These are phyloP conservation scores for Xylaria cubensis DNA, from an alignment of 495 filamentous ascomycete genomes.

Conservation along the genomic window DNA sequence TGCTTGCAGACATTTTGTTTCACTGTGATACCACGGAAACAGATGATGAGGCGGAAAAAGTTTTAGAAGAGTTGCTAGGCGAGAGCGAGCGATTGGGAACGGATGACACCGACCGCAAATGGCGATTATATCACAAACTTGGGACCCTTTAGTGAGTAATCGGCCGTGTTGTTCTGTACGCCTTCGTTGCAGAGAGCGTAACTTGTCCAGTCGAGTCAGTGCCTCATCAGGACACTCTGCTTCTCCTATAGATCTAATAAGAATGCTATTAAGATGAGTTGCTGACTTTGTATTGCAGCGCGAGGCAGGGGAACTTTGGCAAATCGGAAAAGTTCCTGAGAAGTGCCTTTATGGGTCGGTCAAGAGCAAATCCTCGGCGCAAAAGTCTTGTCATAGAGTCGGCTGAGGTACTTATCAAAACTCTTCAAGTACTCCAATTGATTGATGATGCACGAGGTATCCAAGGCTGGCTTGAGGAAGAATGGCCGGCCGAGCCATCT, in stretches of 20 bases:
- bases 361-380: slow-evolving; percentile 21
- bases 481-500: slow-evolving; percentile 11
- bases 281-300: slow-evolving; percentile 7
- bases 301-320: slow-evolving; percentile 22
- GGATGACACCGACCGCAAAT: slow-evolving; percentile 29
- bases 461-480: slow-evolving; percentile 25
- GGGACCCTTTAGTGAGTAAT: slow-evolving; percentile 30
- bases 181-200: neutral
- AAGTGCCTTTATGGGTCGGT: slow-evolving; percentile 28
- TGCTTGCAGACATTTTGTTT: slow-evolving; percentile 32
- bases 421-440: slow-evolving; percentile 22
- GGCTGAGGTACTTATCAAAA: slow-evolving; percentile 28
- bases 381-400: slow-evolving; percentile 32
- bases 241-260: neutral
- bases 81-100: slow-evolving; percentile 19
- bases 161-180: neutral
- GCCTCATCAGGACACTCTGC: neutral
- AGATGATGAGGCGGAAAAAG: slow-evolving; percentile 28
- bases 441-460: slow-evolving; percentile 34
- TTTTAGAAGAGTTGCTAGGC: slow-evolving; percentile 28
- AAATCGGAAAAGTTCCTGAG: slow-evolving; percentile 28
- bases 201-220: neutral
- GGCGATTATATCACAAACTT: slow-evolving; percentile 38
- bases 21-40: slow-evolving; percentile 26
- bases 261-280: neutral